Base-by-base conservation (phyloP, 352 stramenopile species). In the Globisporangium solare region DNA sequence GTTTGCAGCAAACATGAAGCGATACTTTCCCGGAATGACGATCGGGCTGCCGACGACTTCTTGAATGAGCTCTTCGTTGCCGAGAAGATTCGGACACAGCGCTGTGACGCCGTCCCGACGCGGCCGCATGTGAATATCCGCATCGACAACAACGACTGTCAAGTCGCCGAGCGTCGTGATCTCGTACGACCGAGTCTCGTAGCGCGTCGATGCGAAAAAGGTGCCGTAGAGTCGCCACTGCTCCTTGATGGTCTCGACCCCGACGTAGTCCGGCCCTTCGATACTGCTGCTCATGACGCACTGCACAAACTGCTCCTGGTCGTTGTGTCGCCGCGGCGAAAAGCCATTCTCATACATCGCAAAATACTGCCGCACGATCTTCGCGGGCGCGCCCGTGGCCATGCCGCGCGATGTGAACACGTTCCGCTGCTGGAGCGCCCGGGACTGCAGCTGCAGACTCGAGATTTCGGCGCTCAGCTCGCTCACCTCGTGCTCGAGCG, bases 261-360 rank as follows among this genome's bases (percentile, higher is more conserved):
- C 76, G 3, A 59, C 20, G 61, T 82, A 87, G 53, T 87, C 76
- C 0, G 76, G 76, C 0, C 76, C 79, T n/a, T 58, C 42, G 3
- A 83, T 63, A 15, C 70, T 27, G 17, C 53, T 59, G 27, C 55
- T 74, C 79, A 86, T 88, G 49, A 76, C 59, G 22, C 71, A 63
- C 15, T 78, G 75, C 11, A 88, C 37, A 41, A 88, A 87, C 10
- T 67, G 47, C 43, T 89, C 71, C 52, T 88, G 75, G 12, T 72
- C 52, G 0, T 39, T 24, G 37, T 60, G 21, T 6, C 54, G 48
- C n/a, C 52, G 37, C 39, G 51, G 18, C 13, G 62, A 71, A 27
- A 73, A 73, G 18, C 79, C 77, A 42, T 72, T 66, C 60, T 84
- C 65, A 51, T 83, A 88, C 31, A 79, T 47, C 2, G 65, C 63